Percentiles rank a stretch among this genome's conserved stretches.
These are phyloP conservation scores for Fistulifera pelliculosa DNA, from an alignment of 108 stramenopile species.

Conservation along the genomic window DNA sequence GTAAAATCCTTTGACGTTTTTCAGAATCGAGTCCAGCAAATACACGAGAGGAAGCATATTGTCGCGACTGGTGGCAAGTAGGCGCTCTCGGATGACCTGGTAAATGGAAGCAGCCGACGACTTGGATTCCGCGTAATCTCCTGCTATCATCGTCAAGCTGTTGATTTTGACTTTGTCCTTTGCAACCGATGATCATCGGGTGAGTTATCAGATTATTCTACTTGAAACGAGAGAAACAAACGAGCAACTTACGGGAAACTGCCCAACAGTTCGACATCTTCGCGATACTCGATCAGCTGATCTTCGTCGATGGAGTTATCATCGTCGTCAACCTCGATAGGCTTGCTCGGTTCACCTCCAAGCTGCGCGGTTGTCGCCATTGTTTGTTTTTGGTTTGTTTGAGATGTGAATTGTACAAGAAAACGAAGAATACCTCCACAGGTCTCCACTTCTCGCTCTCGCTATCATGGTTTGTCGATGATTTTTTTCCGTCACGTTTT, in stretches of 20 bases:
- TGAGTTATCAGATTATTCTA: background rate
- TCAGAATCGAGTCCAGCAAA: slow-evolving; percentile 70
- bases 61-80: slow-evolving; percentile 33
- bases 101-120: slow-evolving; percentile 50
- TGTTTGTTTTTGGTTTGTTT: background rate
- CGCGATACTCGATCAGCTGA: slow-evolving; percentile 67
- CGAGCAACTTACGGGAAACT: slow-evolving; percentile 39
- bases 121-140: slow-evolving; percentile 53
- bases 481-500: too few relatives aligned
- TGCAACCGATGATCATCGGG: background rate
- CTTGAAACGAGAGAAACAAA: background rate
- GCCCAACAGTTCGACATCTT: slow-evolving; percentile 62
- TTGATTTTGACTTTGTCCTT: slow-evolving; percentile 80
- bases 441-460: too few relatives aligned
- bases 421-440: too few relatives aligned
- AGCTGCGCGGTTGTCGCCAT: slow-evolving; percentile 2
- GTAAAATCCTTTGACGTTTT: slow-evolving; percentile 70
- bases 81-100: slow-evolving; percentile 45
- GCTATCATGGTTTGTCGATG: too few relatives aligned
- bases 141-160: slow-evolving; percentile 72
- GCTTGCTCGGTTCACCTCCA: background rate
- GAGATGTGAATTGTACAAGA: too few relatives aligned
- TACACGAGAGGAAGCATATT: slow-evolving; percentile 67
- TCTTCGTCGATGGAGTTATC: slow-evolving; percentile 55
- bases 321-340: slow-evolving; percentile 24